Evolutionary conservation across 176 grass and related monocot species (phyloP), one percentile per base, ranked within the genome.

Genomic region (Paspalum vaginatum): DNA sequence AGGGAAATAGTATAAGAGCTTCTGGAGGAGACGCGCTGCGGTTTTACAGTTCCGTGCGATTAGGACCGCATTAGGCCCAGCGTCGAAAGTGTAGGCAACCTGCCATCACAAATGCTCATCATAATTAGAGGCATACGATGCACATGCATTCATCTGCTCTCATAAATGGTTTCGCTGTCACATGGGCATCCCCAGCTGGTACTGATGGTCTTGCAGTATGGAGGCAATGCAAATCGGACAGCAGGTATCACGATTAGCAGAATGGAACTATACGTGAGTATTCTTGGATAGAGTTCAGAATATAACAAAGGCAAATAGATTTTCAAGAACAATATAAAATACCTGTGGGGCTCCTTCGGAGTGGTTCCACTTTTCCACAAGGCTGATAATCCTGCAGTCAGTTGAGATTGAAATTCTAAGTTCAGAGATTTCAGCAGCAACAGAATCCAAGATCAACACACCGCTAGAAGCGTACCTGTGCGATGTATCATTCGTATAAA

Each of bases 401-500:
- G 18, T 76, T 68, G 38, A 59, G 20, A 65, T 7, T 25, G 27
- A 12, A 61, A 61, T 14, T n/a, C 73, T 37, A 15, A 60, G 59
- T 13, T 67, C 24, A 37, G 49, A 37, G 9, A 44, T 63, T 27
- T 87, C 27, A 87, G 21, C 15, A 62, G 8, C 15, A 68, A 82
- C 20, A 60, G 15, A 76, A 78, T 25, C 43, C 5, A 1, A 69
- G 82, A 81, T 47, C 9, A 44, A 68, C 41, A 21, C 13, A 65
- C 52, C n/a, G 44, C 1, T 60, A 72, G 73, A 55, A 22, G 26
- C 3, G 32, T 91, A 84, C 95, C 95, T 88, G 86, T 95, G 92
- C 64, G 92, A 98, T 17, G 96, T 95, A 70, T 95, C 96, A 81
- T 98, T 98, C 92, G 95, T 98, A 55, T 98, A 98, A 79, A 95